Percentiles rank a stretch among this genome's conserved stretches.
Conservation (phyloP, 2,329 filamentous ascomycete species). For the Penicillium psychrosexuale region DNA sequence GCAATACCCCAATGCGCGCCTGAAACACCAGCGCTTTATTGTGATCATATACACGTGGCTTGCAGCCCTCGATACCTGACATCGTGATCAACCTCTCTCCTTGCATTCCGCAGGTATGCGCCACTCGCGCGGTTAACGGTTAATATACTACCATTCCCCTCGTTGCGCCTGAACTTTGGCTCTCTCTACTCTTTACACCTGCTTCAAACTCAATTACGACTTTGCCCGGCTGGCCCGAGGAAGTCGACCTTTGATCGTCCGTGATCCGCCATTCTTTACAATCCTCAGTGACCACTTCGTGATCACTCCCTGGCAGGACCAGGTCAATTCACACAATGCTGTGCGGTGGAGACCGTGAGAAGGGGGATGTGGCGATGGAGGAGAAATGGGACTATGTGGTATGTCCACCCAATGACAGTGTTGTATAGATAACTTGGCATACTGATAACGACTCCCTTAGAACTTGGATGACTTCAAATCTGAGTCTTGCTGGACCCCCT, state of each 20-base stretch:
- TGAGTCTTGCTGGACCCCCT: constrained; percentile 68
- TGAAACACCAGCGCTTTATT: constrained; percentile 12
- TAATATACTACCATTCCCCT: constrained; percentile 14
- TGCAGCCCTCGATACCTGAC: not conserved
- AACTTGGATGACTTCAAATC: constrained; percentile 75
- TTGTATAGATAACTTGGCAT: not conserved
- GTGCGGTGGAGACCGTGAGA: constrained; percentile 59
- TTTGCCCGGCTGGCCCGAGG: constrained; percentile 37
- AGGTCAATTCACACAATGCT: constrained; percentile 54
- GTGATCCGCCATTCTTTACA: constrained; percentile 9
- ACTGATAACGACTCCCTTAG: constrained; percentile 31
- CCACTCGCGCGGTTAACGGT: constrained; percentile 18
- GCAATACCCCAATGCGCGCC: constrained; percentile 8
- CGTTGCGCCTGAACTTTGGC: not conserved
- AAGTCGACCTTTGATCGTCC: constrained; percentile 21
- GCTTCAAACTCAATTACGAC: constrained; percentile 15
- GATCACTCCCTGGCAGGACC: constrained; percentile 28
- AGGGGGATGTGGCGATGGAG: constrained; percentile 69
- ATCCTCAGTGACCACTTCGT: constrained; percentile 1
- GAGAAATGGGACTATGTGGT: constrained; percentile 95
- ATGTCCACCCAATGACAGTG: constrained; percentile 33
- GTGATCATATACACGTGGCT: constrained; percentile 2
- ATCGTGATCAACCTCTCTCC: not conserved
- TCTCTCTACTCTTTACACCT: not conserved
- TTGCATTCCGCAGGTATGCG: constrained; percentile 19